phyloP scores from a whole-genome alignment of 23 red algal genomes.

The Gracilaria caudata region DNA sequence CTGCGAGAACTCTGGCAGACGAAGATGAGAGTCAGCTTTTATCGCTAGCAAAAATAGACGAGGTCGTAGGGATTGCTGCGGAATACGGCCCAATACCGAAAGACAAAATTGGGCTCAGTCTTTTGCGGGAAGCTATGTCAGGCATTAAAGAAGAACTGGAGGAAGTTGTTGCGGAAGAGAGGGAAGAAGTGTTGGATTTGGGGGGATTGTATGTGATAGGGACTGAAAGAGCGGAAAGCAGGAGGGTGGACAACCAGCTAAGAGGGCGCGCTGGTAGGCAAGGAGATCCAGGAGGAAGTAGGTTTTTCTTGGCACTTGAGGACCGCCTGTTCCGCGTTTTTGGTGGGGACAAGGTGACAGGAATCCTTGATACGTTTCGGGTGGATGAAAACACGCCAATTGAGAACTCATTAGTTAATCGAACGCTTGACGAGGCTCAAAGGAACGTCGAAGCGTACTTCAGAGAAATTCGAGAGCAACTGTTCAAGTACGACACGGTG shows the following conservation, averaged over 20 bases:
- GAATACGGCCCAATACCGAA: conserved; percentile 53
- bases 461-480: conserved; percentile 82
- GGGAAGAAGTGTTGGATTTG: conserved; percentile 77
- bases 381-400: conserved; percentile 94
- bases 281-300: conserved; percentile 92
- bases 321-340: conserved; percentile 92
- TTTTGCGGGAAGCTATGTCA: conserved; percentile 41
- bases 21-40: conserved; percentile 7
- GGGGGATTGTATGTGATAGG: conserved; percentile 97
- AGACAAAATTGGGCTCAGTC: conserved; percentile 14
- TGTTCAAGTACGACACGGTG: conserved; percentile 91
- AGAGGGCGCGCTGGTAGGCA: conserved; percentile 95
- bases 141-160: conserved; percentile 57
- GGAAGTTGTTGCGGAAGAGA: conserved; percentile 58
- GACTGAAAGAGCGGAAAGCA: conserved; percentile 92
- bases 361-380: conserved; percentile 87
- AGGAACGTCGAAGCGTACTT: conserved; percentile 89
- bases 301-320: conserved; percentile 95
- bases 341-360: conserved; percentile 90
- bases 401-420: conserved; percentile 83
- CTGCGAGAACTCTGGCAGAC: conserved; percentile 4
- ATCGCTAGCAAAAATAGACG: conserved; percentile 52
- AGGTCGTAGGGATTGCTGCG: conserved; percentile 65
- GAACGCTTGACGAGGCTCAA: conserved; percentile 82
- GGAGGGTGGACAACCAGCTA: conserved; percentile 97